Conservation (phyloP, 2,329 filamentous ascomycete genomes). For the Pseudogymnoascus sp. region DNA sequence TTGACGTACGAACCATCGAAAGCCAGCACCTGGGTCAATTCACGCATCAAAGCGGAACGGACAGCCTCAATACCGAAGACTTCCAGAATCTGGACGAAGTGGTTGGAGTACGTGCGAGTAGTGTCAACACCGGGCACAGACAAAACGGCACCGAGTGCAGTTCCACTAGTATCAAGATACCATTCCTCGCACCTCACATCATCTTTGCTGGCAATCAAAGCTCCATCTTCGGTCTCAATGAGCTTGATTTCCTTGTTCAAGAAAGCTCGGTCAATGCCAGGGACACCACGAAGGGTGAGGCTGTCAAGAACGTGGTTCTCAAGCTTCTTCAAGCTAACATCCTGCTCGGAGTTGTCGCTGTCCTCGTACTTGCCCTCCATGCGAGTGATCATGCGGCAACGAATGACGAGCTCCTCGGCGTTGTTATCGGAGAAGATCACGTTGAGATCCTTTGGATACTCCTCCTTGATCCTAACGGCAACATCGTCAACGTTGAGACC, state of each 20-base stretch:
- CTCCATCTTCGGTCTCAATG: constrained; percentile 60
- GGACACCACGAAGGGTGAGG: constrained; percentile 82
- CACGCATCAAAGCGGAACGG: constrained; percentile 75
- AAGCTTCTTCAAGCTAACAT: constrained; percentile 86
- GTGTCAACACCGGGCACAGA: constrained; percentile 83
- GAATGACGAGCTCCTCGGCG: constrained; percentile 88
- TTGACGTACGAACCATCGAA: constrained; percentile 99
- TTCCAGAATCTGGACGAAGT: constrained; percentile 88
- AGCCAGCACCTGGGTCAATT: constrained; percentile 85
- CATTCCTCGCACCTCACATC: constrained; percentile 78
- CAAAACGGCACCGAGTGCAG: constrained; percentile 75
- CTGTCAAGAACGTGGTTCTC: constrained; percentile 88
- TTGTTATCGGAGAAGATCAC: constrained; percentile 98
- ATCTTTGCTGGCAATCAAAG: constrained; percentile 65
- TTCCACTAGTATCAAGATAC: constrained; percentile 93
- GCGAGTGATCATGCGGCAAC: constrained; percentile 71
- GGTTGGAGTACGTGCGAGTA: constrained; percentile 83
- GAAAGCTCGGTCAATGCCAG: constrained; percentile 85
- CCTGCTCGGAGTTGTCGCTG: constrained; percentile 64
- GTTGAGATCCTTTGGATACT: constrained; percentile 76
- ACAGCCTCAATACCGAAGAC: constrained; percentile 96
- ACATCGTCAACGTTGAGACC: constrained; percentile 87
- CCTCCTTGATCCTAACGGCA: constrained; percentile 78
- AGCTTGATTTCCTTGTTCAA: constrained; percentile 73
- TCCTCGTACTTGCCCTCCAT: constrained; percentile 69